Percentiles rank a stretch among this genome's conserved stretches.
phyloP scores from a whole-genome alignment of 1,139 yeast genomes.

The Candida tropicalis region DNA sequence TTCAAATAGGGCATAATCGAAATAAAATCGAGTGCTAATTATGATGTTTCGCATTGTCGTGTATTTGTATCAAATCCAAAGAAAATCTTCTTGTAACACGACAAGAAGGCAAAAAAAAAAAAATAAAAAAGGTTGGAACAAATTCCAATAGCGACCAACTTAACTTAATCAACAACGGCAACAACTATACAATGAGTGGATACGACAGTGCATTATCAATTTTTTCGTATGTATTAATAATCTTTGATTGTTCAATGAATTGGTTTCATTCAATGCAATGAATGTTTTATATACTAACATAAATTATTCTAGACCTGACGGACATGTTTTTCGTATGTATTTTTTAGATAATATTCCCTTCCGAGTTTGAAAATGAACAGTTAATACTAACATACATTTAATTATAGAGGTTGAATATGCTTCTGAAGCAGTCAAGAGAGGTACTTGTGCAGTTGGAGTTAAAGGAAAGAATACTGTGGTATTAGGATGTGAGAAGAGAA shows the following conservation, averaged over 20 bases:
- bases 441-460: conserved; percentile 97
- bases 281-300: conserved; percentile 29
- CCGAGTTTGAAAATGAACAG: neutral
- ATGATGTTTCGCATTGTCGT: too few relatives aligned
- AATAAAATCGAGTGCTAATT: too few relatives aligned
- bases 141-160: neutral
- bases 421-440: conserved; percentile 96
- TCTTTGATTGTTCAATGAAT: too few relatives aligned
- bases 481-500: conserved; percentile 94
- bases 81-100: too few relatives aligned
- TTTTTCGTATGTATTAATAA: conserved; percentile 73
- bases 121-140: too few relatives aligned
- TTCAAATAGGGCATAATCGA: too few relatives aligned
- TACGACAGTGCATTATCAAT: conserved; percentile 99
- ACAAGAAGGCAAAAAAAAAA: neutral
- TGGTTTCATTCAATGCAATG: neutral
- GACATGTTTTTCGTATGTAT: conserved; percentile 88
- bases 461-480: conserved; percentile 89
- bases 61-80: too few relatives aligned
- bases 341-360: neutral
- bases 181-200: conserved; percentile 67
- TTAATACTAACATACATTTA: conserved; percentile 20
- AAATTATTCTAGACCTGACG: conserved; percentile 76
- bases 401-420: conserved; percentile 89
- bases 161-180: conserved; percentile 1